These are phyloP conservation scores for Globisporangium barbulae DNA, from an alignment of 352 stramenopile genomes.

Conservation along the genomic window DNA sequence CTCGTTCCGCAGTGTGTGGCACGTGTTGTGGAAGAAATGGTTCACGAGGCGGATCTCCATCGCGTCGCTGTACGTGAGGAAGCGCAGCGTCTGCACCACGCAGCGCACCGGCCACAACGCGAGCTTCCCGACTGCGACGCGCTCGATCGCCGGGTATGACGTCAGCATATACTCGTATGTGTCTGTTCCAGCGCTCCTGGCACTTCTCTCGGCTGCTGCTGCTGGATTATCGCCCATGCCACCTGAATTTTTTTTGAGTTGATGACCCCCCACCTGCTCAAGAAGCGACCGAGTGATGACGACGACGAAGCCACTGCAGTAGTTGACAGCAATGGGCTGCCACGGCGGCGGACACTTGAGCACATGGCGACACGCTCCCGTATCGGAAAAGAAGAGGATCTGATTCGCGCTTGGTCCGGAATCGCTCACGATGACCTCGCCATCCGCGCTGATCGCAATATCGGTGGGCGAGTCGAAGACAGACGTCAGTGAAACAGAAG, in stretches of 20 bases:
- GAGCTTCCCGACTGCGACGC: slow-evolving; percentile 27
- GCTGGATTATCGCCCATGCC: too few species aligned
- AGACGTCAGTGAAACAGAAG: slow-evolving; percentile 10
- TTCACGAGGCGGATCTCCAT: slow-evolving; percentile 36
- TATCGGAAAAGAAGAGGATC: slow-evolving; percentile 42
- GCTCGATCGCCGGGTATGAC: slow-evolving; percentile 24
- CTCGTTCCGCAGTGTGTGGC: slow-evolving; percentile 37
- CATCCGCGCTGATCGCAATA: slow-evolving; percentile 23
- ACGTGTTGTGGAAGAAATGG: slow-evolving; percentile 36
- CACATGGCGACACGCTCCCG: slow-evolving; percentile 36
- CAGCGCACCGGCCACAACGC: slow-evolving; percentile 23
- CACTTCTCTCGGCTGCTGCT: not conserved
- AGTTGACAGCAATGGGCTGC: slow-evolving; percentile 21
- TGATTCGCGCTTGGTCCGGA: slow-evolving; percentile 17
- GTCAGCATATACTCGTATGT: slow-evolving; percentile 15
- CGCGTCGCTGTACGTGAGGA: slow-evolving; percentile 48
- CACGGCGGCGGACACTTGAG: slow-evolving; percentile 13
- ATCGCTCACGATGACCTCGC: slow-evolving; percentile 48
- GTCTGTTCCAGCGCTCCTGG: not conserved
- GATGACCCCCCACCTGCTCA: too few species aligned
- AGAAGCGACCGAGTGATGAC: slow-evolving; percentile 3
- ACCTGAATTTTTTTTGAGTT: not conserved
- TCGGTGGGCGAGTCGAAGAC: slow-evolving; percentile 33
- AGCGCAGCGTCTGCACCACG: slow-evolving; percentile 27
- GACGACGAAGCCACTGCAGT: slow-evolving; percentile 22